These are phyloP conservation scores for Alopecurus myosuroides DNA, from an alignment of 176 grass and related monocot genomes.

Conservation along the genomic window DNA sequence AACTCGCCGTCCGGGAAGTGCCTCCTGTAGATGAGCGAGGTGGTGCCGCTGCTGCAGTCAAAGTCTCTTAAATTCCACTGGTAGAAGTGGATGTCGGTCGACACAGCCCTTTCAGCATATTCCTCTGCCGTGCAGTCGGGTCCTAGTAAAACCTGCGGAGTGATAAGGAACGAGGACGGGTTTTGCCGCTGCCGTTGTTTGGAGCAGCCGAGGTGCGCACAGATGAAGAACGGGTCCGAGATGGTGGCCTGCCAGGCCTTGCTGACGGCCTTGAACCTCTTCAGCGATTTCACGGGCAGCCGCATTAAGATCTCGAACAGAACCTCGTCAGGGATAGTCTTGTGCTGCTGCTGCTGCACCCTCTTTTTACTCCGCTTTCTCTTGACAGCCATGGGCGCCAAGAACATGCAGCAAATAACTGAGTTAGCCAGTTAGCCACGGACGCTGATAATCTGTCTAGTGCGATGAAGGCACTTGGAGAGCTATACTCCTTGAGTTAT, in stretches of 20 bases:
- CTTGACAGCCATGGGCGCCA: no score
- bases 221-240: background rate
- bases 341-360: background rate
- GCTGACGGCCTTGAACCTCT: background rate
- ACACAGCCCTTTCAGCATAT: background rate
- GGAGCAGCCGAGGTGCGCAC: background rate
- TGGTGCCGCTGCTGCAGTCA: background rate
- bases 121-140: no score
- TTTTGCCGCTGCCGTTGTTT: background rate
- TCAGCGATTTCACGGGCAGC: background rate
- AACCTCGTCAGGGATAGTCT: background rate
- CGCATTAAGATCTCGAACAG: background rate
- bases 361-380: background rate
- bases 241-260: conserved; percentile 4
- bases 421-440: no score
- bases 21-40: background rate
- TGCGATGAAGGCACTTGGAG: no score
- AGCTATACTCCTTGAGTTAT: no score
- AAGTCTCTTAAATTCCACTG: background rate
- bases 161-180: background rate
- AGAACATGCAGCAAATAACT: no score
- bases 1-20: background rate
- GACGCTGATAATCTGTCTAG: no score
- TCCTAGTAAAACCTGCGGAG: background rate
- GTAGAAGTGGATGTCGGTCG: background rate